Evolutionary conservation across 2,329 filamentous ascomycete species (phyloP).

Genomic region (Nemania sp.): DNA sequence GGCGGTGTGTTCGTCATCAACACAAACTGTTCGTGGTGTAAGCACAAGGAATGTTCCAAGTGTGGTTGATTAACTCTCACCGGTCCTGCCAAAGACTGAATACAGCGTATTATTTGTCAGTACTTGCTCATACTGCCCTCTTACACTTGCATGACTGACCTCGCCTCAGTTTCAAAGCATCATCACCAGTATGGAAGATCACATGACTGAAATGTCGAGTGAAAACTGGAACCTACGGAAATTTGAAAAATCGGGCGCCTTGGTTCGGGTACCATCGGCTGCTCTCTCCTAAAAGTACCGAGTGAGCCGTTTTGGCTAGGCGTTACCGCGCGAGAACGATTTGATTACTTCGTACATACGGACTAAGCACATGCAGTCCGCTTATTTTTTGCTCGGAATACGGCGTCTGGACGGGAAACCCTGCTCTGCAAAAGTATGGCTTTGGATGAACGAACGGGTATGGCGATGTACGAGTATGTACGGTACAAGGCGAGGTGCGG

Average conservation of each 20-base stretch:
- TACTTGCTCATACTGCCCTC: neutral
- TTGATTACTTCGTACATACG: too few relatives aligned
- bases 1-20: slow-evolving; percentile 39
- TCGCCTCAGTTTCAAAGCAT: neutral
- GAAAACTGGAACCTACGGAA: too few relatives aligned
- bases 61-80: slow-evolving; percentile 26
- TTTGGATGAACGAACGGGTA: neutral
- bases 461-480: slow-evolving; percentile 20
- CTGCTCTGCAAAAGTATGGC: slow-evolving; percentile 1
- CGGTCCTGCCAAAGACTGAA: neutral
- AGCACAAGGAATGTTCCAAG: slow-evolving; percentile 36
- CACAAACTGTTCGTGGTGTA: slow-evolving; percentile 38
- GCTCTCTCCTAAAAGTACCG: too few relatives aligned
- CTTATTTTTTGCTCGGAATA: neutral
- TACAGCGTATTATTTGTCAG: neutral
- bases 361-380: neutral
- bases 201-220: too few relatives aligned
- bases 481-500: slow-evolving; percentile 5
- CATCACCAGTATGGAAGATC: neutral
- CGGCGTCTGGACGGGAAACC: slow-evolving; percentile 5
- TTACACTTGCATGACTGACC: neutral
- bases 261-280: too few relatives aligned
- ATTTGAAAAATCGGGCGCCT: too few relatives aligned
- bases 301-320: neutral
- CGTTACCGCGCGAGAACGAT: neutral